Evolutionary conservation across 805 yeast genomes (phyloP).

Genomic region (Zygosaccharomyces lentus): DNA sequence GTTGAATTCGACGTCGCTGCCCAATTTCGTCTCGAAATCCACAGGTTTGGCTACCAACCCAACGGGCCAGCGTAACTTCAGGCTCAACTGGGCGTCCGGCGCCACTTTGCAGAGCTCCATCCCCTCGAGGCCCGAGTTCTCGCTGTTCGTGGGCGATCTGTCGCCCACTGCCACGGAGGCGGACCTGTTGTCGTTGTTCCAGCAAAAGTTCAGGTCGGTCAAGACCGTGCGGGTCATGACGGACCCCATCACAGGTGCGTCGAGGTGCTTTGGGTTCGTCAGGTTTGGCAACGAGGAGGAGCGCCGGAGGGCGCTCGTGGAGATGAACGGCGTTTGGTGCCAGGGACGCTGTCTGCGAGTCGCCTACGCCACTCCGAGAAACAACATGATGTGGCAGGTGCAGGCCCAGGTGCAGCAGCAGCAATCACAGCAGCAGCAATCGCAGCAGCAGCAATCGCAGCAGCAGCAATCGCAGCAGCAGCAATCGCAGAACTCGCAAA

Average conservation of each 20-base stretch:
- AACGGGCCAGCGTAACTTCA: conserved; percentile 52
- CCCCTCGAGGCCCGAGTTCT: conserved; percentile 69
- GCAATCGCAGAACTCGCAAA: conserved; percentile 10
- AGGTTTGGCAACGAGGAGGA: conserved; percentile 68
- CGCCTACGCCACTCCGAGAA: conserved; percentile 74
- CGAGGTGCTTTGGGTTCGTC: conserved; percentile 78
- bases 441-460: no score
- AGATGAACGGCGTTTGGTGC: conserved; percentile 77
- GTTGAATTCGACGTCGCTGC: conserved; percentile 61
- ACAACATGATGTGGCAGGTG: conserved; percentile 30
- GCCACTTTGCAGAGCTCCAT: conserved; percentile 71
- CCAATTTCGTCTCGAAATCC: conserved; percentile 39
- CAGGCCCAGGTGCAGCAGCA: conserved; percentile 14
- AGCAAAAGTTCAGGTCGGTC: conserved; percentile 58
- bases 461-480: no score
- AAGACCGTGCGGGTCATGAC: conserved; percentile 84
- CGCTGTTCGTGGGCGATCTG: conserved; percentile 78
- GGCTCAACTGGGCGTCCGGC: conserved; percentile 82
- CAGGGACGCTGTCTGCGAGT: conserved; percentile 75
- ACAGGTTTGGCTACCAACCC: conserved; percentile 30
- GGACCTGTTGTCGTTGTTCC: conserved; percentile 67
- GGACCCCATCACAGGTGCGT: conserved; percentile 72
- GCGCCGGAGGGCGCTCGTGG: conserved; percentile 60
- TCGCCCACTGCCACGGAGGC: conserved; percentile 79
- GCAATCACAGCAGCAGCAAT: conserved; percentile 11